Base-by-base conservation (phyloP, 176 grass and related monocot species). In the Poa pratensis region DNA sequence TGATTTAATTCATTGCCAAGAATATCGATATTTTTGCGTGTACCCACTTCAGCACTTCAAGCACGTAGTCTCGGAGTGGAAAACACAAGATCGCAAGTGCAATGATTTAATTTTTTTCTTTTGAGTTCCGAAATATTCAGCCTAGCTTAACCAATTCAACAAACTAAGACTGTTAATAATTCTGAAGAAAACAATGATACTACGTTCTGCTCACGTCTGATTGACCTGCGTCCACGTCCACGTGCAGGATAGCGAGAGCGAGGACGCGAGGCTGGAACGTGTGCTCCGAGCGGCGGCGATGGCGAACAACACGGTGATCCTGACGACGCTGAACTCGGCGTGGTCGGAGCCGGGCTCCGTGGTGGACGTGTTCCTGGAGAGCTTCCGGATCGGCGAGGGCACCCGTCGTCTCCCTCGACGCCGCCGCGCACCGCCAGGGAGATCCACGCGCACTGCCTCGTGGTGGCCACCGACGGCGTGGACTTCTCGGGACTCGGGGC, bases 351-450 rank as follows among this genome's bases (percentile, higher is more conserved):
- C 91, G 1, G 89, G 89, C 0, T 95, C 94, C 6, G 84, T 96
- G 73, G 63, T 93, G 49, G 94, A 97, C 60, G 30, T 91, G n/a
- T 94, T 94, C 87, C 90, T 92, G 0, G 92, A 97, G 84, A 97
- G 94, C 90, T 97, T 97, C 69, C 85, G 87, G 27, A 23, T 75
- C 65, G 92, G 92, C 57, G 76, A 94, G 28, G 20, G 58, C 40
- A 97, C 90, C 2, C 52, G 78, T 97, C 77, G 89, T 97, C 24
- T 83, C 92, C 13, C 59, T 97, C 49, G 94, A 97, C 82, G 70
- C 35, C 48, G 6, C 62, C 9, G 91, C 94, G 9, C 80, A 90
- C 58, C 37, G 59, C 10, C 91, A 8, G 10, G 30, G 84, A 24
- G 37, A 69, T 92, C 49, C 91, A 97, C 77, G 42, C 37, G 15